These are phyloP conservation scores for Cryphonectria carpinicola DNA, from an alignment of 2,329 filamentous ascomycete species.

Conservation along the genomic window DNA sequence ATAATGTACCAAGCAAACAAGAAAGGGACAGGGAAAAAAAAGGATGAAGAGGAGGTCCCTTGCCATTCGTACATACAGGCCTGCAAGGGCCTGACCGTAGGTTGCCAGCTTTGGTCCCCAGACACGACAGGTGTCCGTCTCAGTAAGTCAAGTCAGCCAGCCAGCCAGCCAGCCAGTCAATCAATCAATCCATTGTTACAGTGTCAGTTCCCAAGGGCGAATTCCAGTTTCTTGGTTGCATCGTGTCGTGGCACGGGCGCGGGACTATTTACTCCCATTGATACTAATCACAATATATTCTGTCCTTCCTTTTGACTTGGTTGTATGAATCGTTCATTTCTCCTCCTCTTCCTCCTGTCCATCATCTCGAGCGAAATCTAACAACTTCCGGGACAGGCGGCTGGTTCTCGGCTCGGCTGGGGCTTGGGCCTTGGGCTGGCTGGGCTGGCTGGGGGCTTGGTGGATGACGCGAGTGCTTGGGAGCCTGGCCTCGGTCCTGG, in stretches of 20 bases:
- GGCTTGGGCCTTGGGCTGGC: neutral
- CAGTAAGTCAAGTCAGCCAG: neutral
- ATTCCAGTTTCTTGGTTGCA: neutral
- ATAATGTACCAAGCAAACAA: neutral
- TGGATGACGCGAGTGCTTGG: conserved; percentile 15
- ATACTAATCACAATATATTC: neutral
- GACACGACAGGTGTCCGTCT: neutral
- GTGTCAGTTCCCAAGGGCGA: neutral
- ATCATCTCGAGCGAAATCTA: neutral
- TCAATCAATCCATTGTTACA: neutral
- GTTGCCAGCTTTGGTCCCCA: neutral
- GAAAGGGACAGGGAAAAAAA: conserved; percentile 4
- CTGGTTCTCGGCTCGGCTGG: neutral
- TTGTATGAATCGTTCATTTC: no score
- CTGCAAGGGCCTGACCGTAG: neutral
- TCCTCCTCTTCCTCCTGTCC: neutral
- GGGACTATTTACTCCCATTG: neutral
- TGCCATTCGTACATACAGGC: neutral
- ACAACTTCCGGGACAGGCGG: neutral
- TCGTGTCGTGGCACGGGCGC: neutral
- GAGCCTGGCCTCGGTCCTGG: conserved; percentile 7
- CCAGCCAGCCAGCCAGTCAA: no score
- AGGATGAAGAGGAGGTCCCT: neutral
- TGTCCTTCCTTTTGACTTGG: no score
- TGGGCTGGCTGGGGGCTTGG: neutral